Conservation (phyloP, 78 protist genomes). For the Protostelium mycophagum region DNA sequence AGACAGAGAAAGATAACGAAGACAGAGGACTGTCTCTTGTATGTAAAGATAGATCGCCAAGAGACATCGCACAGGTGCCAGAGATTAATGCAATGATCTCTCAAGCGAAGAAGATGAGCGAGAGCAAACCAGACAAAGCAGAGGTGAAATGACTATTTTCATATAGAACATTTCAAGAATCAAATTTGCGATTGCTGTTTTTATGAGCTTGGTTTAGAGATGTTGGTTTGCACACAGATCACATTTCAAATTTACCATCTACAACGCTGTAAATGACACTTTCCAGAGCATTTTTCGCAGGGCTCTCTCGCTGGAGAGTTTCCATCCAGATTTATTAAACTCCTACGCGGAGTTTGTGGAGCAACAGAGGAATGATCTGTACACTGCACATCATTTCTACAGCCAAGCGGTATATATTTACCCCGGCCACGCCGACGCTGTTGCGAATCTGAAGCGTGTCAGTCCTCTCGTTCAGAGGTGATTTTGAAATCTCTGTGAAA, state of each 20-base stretch:
- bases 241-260: no score
- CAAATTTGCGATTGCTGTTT: not conserved
- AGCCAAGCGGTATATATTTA: not conserved
- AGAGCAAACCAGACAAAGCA: not conserved
- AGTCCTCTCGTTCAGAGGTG: not conserved
- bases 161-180: no score
- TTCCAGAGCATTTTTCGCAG: not conserved
- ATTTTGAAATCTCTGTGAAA: not conserved
- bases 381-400: not conserved
- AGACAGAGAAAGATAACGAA: not conserved
- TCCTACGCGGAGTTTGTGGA: not conserved
- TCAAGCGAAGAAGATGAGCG: not conserved
- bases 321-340: not conserved
- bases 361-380: not conserved
- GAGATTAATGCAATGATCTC: not conserved
- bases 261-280: no score
- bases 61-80: not conserved
- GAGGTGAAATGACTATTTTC: not conserved
- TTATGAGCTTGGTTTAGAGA: not conserved
- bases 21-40: not conserved
- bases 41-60: not conserved
- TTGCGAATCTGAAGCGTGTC: not conserved
- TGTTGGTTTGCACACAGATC: no score
- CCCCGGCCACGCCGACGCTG: not conserved
- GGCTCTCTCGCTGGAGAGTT: not conserved